phyloP scores from a whole-genome alignment of 768 basidiomycete species.

The Boletellus ananiceps region DNA sequence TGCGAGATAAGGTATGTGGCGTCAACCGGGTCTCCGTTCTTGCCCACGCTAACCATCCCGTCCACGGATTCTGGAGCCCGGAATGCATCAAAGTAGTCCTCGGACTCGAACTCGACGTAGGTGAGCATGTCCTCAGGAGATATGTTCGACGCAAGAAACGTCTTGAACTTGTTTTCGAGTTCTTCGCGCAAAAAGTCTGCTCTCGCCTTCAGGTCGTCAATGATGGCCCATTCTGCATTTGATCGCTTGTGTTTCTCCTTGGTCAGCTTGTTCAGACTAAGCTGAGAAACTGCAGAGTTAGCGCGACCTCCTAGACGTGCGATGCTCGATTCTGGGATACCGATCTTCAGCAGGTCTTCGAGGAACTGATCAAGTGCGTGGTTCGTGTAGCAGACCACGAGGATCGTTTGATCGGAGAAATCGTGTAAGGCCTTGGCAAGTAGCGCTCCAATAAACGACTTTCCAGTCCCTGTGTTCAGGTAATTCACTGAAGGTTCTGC shows the following conservation, averaged over 20 bases:
- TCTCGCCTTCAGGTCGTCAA: conserved; percentile 36
- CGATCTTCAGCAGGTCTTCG: conserved; percentile 55
- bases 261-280: conserved; percentile 42
- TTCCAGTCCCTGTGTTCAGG: conserved; percentile 54
- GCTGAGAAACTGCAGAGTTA: conserved; percentile 40
- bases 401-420: conserved; percentile 43
- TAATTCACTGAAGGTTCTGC: neutral
- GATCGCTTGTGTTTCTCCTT: conserved; percentile 20
- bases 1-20: conserved; percentile 41
- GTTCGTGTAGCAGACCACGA: conserved; percentile 72
- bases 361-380: conserved; percentile 72
- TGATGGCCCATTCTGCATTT: conserved; percentile 36
- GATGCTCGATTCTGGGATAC: conserved; percentile 49
- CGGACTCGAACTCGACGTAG: conserved; percentile 44
- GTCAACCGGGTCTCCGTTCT: conserved; percentile 33
- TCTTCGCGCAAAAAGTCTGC: conserved; percentile 1
- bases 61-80: conserved; percentile 36
- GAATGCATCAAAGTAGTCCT: conserved; percentile 48
- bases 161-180: conserved; percentile 30
- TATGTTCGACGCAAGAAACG: conserved; percentile 23
- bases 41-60: conserved; percentile 46
- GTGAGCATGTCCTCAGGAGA: conserved; percentile 33
- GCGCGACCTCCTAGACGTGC: conserved; percentile 59
- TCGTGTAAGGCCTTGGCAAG: conserved; percentile 58
- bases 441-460: conserved; percentile 68